Conservation (phyloP, 331 rosid species). For the Malus hybrid region DNA sequence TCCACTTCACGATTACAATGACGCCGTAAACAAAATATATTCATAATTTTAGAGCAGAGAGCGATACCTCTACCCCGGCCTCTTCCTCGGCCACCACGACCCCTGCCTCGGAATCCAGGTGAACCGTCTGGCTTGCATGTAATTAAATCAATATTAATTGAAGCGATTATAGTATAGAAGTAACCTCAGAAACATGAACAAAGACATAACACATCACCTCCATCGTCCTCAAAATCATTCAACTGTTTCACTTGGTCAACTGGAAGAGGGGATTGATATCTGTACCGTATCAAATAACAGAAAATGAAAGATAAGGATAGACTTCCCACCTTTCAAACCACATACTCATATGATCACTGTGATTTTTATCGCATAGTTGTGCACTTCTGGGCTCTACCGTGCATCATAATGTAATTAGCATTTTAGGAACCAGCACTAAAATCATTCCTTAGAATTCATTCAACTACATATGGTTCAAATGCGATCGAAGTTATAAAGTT, state of each 20-base stretch:
- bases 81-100: conserved; percentile 54
- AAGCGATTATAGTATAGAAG: background rate
- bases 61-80: conserved; percentile 52
- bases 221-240: conserved; percentile 67
- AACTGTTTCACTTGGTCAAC: conserved; percentile 80
- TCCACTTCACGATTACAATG: background rate
- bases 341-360: background rate
- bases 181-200: background rate
- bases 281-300: conserved; percentile 15
- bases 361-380: background rate
- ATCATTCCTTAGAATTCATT: background rate
- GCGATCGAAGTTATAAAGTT: background rate
- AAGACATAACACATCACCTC: conserved; percentile 41
- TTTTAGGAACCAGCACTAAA: background rate
- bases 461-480: background rate
- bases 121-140: conserved; percentile 49
- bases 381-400: background rate
- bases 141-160: conserved; percentile 6
- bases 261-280: conserved; percentile 80
- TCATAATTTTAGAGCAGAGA: background rate
- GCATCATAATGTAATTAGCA: background rate
- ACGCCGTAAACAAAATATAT: background rate
- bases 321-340: background rate
- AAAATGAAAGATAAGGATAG: no score
- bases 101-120: conserved; percentile 60